Conservation (phyloP, 139 green algal genomes). For the Trebouxia sp. region DNA sequence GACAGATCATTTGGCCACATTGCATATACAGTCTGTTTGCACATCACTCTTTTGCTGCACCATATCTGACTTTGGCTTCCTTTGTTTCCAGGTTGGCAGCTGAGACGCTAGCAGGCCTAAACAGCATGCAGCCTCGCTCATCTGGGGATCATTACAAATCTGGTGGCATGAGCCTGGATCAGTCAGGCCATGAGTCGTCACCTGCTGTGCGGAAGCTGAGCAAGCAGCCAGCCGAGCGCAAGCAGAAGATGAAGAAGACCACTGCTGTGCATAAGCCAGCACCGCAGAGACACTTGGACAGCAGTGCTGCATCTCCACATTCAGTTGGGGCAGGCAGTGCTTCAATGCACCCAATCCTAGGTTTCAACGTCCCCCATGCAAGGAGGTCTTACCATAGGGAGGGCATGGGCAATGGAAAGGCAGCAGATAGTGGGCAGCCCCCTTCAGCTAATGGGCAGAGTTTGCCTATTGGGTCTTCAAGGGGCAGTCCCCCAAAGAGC, state of each 20-base stretch:
- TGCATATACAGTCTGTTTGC: too few species aligned
- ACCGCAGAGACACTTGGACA: background rate
- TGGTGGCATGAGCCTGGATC: background rate
- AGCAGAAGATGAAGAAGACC: background rate
- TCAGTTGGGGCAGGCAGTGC: background rate
- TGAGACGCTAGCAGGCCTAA: background rate
- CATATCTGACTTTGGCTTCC: background rate
- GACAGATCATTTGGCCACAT: too few species aligned
- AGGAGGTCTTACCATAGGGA: background rate
- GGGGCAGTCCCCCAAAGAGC: background rate
- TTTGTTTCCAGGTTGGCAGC: slow-evolving; percentile 5
- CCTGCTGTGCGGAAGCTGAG: background rate
- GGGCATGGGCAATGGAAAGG: background rate
- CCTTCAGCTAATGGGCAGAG: background rate
- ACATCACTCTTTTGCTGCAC: background rate
- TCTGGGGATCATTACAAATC: background rate
- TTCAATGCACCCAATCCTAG: background rate
- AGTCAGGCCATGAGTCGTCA: background rate
- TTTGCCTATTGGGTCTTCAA: background rate
- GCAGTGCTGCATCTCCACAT: background rate
- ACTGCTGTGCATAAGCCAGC: background rate
- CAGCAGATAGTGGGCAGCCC: background rate
- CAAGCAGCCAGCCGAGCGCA: background rate
- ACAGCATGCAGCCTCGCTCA: background rate
- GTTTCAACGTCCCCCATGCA: background rate